phyloP scores from a whole-genome alignment of 768 basidiomycete species.

The Ephemerocybe angulata region DNA sequence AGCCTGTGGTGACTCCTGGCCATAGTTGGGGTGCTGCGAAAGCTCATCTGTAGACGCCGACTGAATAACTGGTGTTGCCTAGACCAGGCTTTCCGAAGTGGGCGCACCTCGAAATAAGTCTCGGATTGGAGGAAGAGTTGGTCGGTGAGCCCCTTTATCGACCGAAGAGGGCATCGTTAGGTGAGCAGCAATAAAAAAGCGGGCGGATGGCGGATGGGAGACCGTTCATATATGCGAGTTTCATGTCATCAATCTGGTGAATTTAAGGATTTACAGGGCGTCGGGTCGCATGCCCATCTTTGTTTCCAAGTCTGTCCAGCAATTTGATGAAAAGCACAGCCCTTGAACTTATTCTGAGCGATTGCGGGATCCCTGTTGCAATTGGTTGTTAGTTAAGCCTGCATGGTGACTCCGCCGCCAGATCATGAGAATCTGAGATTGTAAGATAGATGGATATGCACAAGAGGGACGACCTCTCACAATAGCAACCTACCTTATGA shows the following conservation, averaged over 20 bases:
- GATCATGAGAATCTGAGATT: conserved; percentile 12
- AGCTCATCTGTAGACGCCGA: conserved; percentile 50
- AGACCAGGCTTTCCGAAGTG: too few relatives aligned
- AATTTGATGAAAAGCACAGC: conserved; percentile 13
- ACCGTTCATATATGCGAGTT: conserved; percentile 1
- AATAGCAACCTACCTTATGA: background rate
- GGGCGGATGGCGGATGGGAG: background rate
- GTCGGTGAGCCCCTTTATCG: conserved; percentile 29
- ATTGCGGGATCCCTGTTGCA: background rate
- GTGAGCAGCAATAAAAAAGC: conserved; percentile 4
- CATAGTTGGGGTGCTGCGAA: conserved; percentile 33
- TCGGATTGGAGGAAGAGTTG: conserved; percentile 68
- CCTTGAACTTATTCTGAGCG: background rate
- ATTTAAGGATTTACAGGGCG: conserved; percentile 1
- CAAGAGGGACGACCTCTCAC: conserved; percentile 4
- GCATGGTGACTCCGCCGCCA: conserved; percentile 2
- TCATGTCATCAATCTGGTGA: background rate
- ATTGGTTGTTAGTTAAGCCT: conserved; percentile 1
- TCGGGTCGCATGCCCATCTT: conserved; percentile 8
- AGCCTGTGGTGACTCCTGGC: conserved; percentile 31
- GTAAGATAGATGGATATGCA: background rate
- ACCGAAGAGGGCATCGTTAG: conserved; percentile 3
- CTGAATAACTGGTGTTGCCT: too few relatives aligned
- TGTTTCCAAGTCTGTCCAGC: conserved; percentile 7
- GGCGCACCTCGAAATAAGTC: conserved; percentile 59